Percentiles rank a stretch among this genome's conserved stretches.
phyloP scores from a whole-genome alignment of 345 rosid species.

The Salix dunnii region DNA sequence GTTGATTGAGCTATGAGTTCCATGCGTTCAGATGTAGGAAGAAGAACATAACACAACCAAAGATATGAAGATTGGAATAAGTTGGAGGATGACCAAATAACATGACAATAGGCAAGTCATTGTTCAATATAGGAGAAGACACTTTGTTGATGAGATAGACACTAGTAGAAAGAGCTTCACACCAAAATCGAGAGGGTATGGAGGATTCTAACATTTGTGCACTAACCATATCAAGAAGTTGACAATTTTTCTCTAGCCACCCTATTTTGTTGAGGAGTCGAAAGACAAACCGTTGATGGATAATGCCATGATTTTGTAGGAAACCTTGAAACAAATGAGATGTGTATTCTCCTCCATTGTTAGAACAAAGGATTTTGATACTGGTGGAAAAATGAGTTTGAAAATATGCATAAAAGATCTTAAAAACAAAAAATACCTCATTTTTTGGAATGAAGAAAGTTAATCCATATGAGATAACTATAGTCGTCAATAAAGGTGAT shows the following conservation, averaged over 20 bases:
- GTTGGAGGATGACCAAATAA: neutral
- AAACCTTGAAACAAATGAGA: neutral
- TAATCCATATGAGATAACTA: neutral
- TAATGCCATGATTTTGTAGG: neutral
- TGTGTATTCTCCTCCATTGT: neutral
- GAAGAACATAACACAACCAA: neutral
- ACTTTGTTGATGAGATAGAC: neutral
- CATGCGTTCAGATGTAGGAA: neutral
- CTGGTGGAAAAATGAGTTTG: neutral
- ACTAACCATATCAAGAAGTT: neutral
- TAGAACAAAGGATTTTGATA: neutral
- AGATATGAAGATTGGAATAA: neutral
- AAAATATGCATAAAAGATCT: neutral
- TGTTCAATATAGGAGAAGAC: neutral
- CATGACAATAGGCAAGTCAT: neutral
- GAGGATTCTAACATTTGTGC: neutral
- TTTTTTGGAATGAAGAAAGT: neutral
- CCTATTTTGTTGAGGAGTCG: neutral
- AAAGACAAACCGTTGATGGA: neutral
- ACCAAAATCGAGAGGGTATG: neutral
- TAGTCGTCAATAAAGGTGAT: neutral
- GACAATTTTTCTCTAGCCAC: neutral
- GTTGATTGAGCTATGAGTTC: neutral
- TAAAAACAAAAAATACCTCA: neutral
- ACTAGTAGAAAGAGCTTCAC: neutral